Base-by-base conservation (phyloP, 306 rosid species). In the Medicago arabica region DNA sequence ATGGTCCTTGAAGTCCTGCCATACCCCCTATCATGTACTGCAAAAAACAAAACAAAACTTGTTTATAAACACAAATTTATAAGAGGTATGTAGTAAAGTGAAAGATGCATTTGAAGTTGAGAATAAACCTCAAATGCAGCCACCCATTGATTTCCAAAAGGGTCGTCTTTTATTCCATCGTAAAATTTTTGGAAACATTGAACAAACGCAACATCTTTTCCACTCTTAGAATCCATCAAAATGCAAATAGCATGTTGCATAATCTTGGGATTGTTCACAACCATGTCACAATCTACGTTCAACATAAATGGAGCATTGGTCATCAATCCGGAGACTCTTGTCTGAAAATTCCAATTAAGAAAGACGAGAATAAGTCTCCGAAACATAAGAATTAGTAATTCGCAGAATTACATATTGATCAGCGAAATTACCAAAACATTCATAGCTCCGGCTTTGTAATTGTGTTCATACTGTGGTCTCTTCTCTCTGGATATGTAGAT, bases 401-500 rank as follows among this genome's bases (percentile, higher is more conserved):
- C 12, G 21, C 0, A 6, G 31, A 6, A 18, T 49, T 3, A 36
- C 34, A 8, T 1, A 15, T 21, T 60, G 6, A 43, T 19, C 16
- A 12, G 49, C 15, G 34, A 78, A 81, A 44, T 80, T 80, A 88
- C 92, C 75, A 88, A 75, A 19, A 40, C 88, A 54, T 92, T 92
- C 94, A 88, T 90, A 41, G 94, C 92, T 4, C 97, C 97, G 1
- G 94, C 94, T 85, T 92, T 92, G 79, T 83, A 83, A 39, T 87
- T 78, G 70, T 88, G 96, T n/a, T 82, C 69, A 44, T 53, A 36
- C 6, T 83, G 55, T 16, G 85, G 91, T 2, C 67, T 76, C 85
- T 92, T 92, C 82, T 90, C 92, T 79, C 94, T 90, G 0, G 96
- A 83, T 9, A 88, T 43, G 72, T 90, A 92, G 13, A 90, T 58